phyloP scores from a whole-genome alignment of 2,329 filamentous ascomycete genomes.

The Cephalotrichum gorgonifer region DNA sequence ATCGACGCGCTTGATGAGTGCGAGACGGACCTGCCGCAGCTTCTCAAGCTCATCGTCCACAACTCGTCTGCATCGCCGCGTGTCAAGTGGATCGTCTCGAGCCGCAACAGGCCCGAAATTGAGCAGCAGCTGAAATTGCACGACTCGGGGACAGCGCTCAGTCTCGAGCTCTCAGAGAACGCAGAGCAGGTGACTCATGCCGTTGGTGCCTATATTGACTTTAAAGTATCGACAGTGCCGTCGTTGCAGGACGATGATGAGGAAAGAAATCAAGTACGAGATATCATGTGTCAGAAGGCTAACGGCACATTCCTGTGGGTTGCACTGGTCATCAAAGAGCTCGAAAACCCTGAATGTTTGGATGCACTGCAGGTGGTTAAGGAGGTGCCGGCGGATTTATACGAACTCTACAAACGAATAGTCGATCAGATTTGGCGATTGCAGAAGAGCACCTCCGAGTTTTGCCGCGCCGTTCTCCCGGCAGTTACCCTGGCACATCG shows the following conservation, averaged over 20 bases:
- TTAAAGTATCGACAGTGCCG: constrained; percentile 10
- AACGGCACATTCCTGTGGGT: constrained; percentile 30
- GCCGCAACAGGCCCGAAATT: constrained; percentile 28
- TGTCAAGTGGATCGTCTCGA: constrained; percentile 32
- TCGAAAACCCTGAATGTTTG: background rate
- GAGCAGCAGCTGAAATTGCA: constrained; percentile 13
- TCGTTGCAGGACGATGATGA: background rate
- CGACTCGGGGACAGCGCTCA: background rate
- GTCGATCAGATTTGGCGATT: constrained; percentile 18
- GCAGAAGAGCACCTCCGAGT: constrained; percentile 12
- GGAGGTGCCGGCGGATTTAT: constrained; percentile 21
- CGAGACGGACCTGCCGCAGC: constrained; percentile 11
- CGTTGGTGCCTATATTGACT: constrained; percentile 21
- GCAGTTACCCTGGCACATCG: constrained; percentile 18
- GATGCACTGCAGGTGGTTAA: constrained; percentile 11
- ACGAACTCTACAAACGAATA: constrained; percentile 27
- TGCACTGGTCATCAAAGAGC: constrained; percentile 11
- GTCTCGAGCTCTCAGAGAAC: constrained; percentile 17
- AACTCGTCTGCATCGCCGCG: constrained; percentile 5
- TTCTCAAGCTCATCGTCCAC: constrained; percentile 24
- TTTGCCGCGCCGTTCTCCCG: constrained; percentile 23
- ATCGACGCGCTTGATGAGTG: constrained; percentile 39
- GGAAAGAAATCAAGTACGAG: constrained; percentile 3
- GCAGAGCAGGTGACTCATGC: constrained; percentile 17
- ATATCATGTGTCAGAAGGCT: constrained; percentile 17